phyloP scores from a whole-genome alignment of 768 basidiomycete species.

The Tephrocybe sp. region DNA sequence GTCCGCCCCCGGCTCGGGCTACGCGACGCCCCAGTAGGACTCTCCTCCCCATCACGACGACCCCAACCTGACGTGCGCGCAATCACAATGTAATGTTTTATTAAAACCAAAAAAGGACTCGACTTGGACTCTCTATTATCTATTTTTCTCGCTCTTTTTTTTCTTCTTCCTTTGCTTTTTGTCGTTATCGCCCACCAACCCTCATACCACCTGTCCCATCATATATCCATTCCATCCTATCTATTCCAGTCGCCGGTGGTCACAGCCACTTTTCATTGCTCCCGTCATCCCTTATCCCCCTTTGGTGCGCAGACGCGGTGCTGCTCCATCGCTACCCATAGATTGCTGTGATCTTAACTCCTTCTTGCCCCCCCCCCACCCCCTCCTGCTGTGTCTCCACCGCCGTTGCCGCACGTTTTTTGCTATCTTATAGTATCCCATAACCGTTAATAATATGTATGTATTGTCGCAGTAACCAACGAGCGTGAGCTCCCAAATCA shows the following conservation, averaged over 20 bases:
- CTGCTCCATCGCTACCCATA: constrained; percentile 4
- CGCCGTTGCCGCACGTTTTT: constrained; percentile 11
- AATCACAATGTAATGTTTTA: background rate
- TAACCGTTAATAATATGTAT: constrained; percentile 18
- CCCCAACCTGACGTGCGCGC: constrained; percentile 3
- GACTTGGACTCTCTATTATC: constrained; percentile 1
- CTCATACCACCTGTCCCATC: constrained; percentile 5
- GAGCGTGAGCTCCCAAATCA: no score
- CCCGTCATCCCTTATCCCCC: constrained; percentile 8
- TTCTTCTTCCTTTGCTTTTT: background rate
- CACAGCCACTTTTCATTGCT: constrained; percentile 8
- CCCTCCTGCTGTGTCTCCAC: constrained; percentile 10
- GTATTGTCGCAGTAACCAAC: no score
- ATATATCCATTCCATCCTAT: constrained; percentile 4
- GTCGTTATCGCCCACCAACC: constrained; percentile 1
- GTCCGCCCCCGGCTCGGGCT: constrained; percentile 45
- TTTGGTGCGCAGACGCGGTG: constrained; percentile 9
- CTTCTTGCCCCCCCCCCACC: constrained; percentile 17
- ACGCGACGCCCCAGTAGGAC: constrained; percentile 42
- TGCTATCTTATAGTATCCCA: no score
- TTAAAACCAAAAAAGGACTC: constrained; percentile 6
- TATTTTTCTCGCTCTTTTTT: background rate
- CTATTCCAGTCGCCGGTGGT: constrained; percentile 10
- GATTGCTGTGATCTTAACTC: constrained; percentile 12
- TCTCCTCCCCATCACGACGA: constrained; percentile 1